phyloP scores from a whole-genome alignment of 225 moss, liverwort and hornwort genomes.

The Polytrichum commune region DNA sequence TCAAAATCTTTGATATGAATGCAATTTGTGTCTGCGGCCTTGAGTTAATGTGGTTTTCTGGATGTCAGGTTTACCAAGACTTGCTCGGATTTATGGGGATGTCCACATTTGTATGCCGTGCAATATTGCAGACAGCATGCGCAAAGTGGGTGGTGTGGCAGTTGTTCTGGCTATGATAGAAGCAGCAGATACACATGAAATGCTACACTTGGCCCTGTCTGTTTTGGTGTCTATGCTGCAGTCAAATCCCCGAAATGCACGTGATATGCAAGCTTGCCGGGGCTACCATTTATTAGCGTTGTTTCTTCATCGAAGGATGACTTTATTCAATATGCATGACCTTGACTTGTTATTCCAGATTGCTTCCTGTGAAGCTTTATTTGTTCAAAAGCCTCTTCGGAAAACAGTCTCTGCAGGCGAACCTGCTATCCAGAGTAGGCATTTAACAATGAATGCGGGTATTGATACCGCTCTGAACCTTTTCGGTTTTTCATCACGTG shows the following conservation, averaged over 20 bases:
- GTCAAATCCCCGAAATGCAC: constrained; percentile 75
- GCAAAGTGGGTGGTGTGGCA: constrained; percentile 84
- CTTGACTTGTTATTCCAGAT: constrained; percentile 78
- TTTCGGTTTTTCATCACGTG: constrained; percentile 43
- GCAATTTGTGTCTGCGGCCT: no score
- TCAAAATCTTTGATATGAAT: not conserved
- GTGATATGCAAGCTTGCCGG: constrained; percentile 82
- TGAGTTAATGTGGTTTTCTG: not conserved
- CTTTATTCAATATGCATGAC: constrained; percentile 63
- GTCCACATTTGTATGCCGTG: constrained; percentile 79
- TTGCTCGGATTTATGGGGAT: constrained; percentile 77
- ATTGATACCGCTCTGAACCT: constrained; percentile 44
- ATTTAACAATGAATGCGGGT: constrained; percentile 31
- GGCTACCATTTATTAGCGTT: constrained; percentile 86
- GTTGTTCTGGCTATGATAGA: constrained; percentile 83
- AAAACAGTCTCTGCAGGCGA: constrained; percentile 29
- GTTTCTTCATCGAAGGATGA: constrained; percentile 81
- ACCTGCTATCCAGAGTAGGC: constrained; percentile 29
- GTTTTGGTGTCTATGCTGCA: constrained; percentile 71
- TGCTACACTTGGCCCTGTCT: constrained; percentile 74
- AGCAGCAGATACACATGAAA: constrained; percentile 78
- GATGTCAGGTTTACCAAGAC: constrained; percentile 61
- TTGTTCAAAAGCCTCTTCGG: constrained; percentile 43
- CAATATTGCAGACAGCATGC: constrained; percentile 76
- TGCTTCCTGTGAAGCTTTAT: constrained; percentile 81